Percentiles rank a stretch among this genome's conserved stretches.
Evolutionary conservation across 352 stramenopile genomes (phyloP).

Genomic region (Phytophthora rubi): DNA sequence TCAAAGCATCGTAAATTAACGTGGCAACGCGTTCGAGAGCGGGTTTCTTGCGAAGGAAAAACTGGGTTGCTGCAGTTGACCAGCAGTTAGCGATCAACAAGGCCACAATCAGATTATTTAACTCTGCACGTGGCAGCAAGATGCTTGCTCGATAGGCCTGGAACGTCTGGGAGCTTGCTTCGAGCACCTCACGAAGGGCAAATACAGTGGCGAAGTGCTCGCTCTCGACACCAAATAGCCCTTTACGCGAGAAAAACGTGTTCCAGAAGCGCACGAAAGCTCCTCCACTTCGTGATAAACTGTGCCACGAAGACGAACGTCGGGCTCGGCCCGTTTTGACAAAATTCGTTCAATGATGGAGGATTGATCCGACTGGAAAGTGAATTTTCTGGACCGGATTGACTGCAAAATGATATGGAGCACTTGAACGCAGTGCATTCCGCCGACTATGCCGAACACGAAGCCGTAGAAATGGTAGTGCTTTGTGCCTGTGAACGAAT

Average conservation of each 20-base stretch:
- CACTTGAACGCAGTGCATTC: slow-evolving; percentile 31
- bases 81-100: slow-evolving; percentile 31
- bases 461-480: slow-evolving; percentile 33
- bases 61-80: slow-evolving; percentile 27
- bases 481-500: slow-evolving; percentile 19
- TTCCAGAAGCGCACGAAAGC: slow-evolving; percentile 2
- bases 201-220: slow-evolving; percentile 35
- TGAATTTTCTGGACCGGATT: slow-evolving; percentile 16
- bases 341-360: neutral
- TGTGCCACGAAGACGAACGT: neutral
- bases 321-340: neutral
- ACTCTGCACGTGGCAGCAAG: slow-evolving; percentile 5
- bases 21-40: slow-evolving; percentile 7
- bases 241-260: slow-evolving; percentile 19
- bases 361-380: slow-evolving; percentile 17
- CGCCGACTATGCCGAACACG: slow-evolving; percentile 36
- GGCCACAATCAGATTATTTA: slow-evolving; percentile 21
- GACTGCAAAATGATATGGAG: slow-evolving; percentile 29
- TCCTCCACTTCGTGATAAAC: neutral
- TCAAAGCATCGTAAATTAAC: slow-evolving; percentile 16
- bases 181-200: slow-evolving; percentile 27
- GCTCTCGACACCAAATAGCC: slow-evolving; percentile 34
- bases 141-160: slow-evolving; percentile 34
- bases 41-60: slow-evolving; percentile 15
- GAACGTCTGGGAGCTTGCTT: slow-evolving; percentile 33